These are phyloP conservation scores for Carex kokanica DNA, from an alignment of 176 grass and related monocot genomes.

Conservation along the genomic window DNA sequence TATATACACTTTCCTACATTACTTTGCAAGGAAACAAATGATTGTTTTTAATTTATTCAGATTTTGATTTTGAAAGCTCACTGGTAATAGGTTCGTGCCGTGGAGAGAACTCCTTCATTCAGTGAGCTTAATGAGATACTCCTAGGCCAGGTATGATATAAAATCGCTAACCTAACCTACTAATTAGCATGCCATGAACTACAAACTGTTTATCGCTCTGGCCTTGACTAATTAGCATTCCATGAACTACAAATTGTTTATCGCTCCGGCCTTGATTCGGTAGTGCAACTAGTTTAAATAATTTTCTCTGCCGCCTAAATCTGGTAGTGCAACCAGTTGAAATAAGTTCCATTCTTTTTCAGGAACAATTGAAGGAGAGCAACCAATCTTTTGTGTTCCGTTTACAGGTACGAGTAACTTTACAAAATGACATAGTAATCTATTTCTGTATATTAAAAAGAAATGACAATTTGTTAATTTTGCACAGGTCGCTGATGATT, in stretches of 20 bases:
- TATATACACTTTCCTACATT: slow-evolving; percentile 19
- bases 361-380: slow-evolving; percentile 97
- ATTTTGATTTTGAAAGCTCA: not conserved
- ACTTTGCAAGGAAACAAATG: slow-evolving; percentile 1
- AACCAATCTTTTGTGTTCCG: slow-evolving; percentile 97
- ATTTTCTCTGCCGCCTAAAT: not conserved
- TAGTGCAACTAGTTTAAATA: not conserved
- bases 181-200: not conserved
- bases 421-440: not conserved
- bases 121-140: slow-evolving; percentile 98
- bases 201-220: not conserved
- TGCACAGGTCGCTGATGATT: slow-evolving; percentile 79
- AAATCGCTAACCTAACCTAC: not conserved
- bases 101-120: slow-evolving; percentile 95
- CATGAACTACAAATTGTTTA: no score
- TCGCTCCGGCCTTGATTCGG: no score
- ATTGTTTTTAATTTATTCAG: not conserved
- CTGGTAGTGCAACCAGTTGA: not conserved
- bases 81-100: slow-evolving; percentile 71
- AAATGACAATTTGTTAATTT: slow-evolving; percentile 9
- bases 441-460: slow-evolving; percentile 7
- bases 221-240: not conserved
- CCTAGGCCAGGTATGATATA: slow-evolving; percentile 76
- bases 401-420: slow-evolving; percentile 65
- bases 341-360: slow-evolving; percentile 28